Conservation (phyloP, 306 rosid species). For the Amphicarpaea edgeworthii region DNA sequence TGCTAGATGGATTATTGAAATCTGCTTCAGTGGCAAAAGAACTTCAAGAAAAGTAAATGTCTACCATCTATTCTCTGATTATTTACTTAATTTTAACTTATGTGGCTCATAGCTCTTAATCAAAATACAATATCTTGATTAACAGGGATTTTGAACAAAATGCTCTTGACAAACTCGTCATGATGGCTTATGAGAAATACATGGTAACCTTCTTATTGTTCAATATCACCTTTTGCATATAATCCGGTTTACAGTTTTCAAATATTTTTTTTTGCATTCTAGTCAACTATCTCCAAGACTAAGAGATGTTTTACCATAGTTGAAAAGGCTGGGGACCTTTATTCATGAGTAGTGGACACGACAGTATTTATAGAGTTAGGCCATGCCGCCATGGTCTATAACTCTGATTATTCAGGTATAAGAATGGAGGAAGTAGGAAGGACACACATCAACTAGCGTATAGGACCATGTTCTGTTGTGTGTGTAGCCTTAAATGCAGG, state of each 20-base stretch:
- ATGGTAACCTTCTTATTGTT: slow-evolving; percentile 61
- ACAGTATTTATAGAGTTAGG: slow-evolving; percentile 23
- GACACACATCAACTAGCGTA: background rate
- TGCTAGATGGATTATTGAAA: slow-evolving; percentile 65
- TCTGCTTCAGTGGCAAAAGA: slow-evolving; percentile 63
- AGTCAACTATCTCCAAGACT: slow-evolving; percentile 31
- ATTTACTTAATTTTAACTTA: slow-evolving; percentile 43
- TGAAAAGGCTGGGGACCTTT: slow-evolving; percentile 17
- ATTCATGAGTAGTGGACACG: slow-evolving; percentile 22
- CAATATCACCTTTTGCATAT: slow-evolving; percentile 27
- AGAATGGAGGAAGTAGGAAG: slow-evolving; percentile 7
- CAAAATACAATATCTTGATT: slow-evolving; percentile 36
- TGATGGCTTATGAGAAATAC: slow-evolving; percentile 83
- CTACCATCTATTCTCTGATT: slow-evolving; percentile 47
- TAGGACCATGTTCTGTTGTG: slow-evolving; percentile 3
- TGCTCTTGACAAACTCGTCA: slow-evolving; percentile 76
- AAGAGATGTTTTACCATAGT: slow-evolving; percentile 19
- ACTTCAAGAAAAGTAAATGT: slow-evolving; percentile 68
- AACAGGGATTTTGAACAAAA: slow-evolving; percentile 79
- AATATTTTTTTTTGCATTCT: background rate
- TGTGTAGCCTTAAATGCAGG: slow-evolving; percentile 36
- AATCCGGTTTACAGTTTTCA: slow-evolving; percentile 25
- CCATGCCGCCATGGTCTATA: slow-evolving; percentile 38
- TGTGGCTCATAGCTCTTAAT: slow-evolving; percentile 36
- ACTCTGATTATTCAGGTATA: slow-evolving; percentile 25